phyloP scores from a whole-genome alignment of 805 yeast species.

The Kazachstania martiniae region DNA sequence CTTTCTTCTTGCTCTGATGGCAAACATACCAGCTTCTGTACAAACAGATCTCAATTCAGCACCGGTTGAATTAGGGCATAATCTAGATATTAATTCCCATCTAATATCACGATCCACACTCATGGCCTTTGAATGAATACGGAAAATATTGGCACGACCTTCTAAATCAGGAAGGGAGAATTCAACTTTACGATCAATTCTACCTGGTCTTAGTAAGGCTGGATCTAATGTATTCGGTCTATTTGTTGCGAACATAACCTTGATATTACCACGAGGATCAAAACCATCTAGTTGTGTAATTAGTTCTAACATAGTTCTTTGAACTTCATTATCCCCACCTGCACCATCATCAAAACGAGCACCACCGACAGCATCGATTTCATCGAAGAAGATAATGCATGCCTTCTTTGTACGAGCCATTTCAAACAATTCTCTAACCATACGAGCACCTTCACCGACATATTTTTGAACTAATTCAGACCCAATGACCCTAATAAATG shows the following conservation, averaged over 20 bases:
- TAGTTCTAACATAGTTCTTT: slow-evolving; percentile 96
- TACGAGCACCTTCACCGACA: slow-evolving; percentile 99
- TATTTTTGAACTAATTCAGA: slow-evolving; percentile 96
- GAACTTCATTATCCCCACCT: slow-evolving; percentile 98
- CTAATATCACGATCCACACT: slow-evolving; percentile 94
- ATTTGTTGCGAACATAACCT: slow-evolving; percentile 98
- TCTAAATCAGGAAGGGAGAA: slow-evolving; percentile 93
- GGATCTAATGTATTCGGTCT: slow-evolving; percentile 98
- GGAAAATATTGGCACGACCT: slow-evolving; percentile 94
- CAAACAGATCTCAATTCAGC: slow-evolving; percentile 98
- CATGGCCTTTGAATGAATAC: slow-evolving; percentile 96
- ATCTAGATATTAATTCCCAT: slow-evolving; percentile 95
- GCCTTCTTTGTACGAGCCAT: slow-evolving; percentile 99
- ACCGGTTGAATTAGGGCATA: slow-evolving; percentile 97
- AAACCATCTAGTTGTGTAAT: slow-evolving; percentile 97
- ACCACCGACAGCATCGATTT: slow-evolving; percentile 98
- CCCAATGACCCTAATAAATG: slow-evolving; percentile 95
- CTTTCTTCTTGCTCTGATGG: slow-evolving; percentile 95
- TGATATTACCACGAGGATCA: slow-evolving; percentile 97
- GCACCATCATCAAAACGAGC: slow-evolving; percentile 99
- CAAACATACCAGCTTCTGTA: slow-evolving; percentile 99
- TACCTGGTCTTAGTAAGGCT: slow-evolving; percentile 94
- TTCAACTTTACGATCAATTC: slow-evolving; percentile 98
- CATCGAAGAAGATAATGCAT: slow-evolving; percentile 95
- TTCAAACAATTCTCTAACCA: slow-evolving; percentile 97